Conservation (phyloP, 768 basidiomycete species). For the Suillus cothurnatus region DNA sequence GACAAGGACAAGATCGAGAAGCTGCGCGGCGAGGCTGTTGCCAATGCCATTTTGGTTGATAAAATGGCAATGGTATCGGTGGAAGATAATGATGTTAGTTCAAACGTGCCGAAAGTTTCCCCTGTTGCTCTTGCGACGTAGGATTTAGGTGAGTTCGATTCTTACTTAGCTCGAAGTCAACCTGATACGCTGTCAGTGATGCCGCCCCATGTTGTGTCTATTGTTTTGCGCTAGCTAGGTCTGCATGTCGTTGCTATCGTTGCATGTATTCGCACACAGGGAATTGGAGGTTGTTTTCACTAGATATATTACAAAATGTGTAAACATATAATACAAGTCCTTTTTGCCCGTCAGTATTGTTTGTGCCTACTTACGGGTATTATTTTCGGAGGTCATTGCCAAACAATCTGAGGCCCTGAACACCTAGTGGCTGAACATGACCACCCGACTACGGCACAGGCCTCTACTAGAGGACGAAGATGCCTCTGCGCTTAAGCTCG, state of each 20-base stretch:
- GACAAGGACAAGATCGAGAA: slow-evolving; percentile 36
- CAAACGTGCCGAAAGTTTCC: slow-evolving; percentile 19
- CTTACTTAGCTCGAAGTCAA: slow-evolving; percentile 11
- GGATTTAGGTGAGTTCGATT: slow-evolving; percentile 21
- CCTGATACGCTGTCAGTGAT: slow-evolving; percentile 13
- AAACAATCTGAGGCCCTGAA: slow-evolving; percentile 44
- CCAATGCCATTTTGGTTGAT: slow-evolving; percentile 38
- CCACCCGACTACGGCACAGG: slow-evolving; percentile 64
- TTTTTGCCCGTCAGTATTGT: slow-evolving; percentile 13
- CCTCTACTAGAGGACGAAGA: slow-evolving; percentile 79
- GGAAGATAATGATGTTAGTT: slow-evolving; percentile 26
- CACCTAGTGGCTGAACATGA: slow-evolving; percentile 49
- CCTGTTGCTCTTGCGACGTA: slow-evolving; percentile 29
- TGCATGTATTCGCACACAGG: slow-evolving; percentile 24
- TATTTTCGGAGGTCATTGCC: slow-evolving; percentile 35
- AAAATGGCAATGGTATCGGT: slow-evolving; percentile 40
- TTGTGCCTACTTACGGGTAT: slow-evolving; percentile 19
- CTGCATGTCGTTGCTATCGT: slow-evolving; percentile 32
- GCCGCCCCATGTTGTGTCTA: slow-evolving; percentile 9
- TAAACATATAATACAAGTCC: slow-evolving; percentile 37
- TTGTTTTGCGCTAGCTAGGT: slow-evolving; percentile 25
- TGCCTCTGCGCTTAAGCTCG: slow-evolving; percentile 82
- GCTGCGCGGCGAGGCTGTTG: slow-evolving; percentile 36
- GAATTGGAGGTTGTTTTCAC: slow-evolving; percentile 24
- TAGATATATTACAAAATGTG: slow-evolving; percentile 41